Evolutionary conservation across 306 rosid genomes (phyloP).

Genomic region (Vigna unguiculata): DNA sequence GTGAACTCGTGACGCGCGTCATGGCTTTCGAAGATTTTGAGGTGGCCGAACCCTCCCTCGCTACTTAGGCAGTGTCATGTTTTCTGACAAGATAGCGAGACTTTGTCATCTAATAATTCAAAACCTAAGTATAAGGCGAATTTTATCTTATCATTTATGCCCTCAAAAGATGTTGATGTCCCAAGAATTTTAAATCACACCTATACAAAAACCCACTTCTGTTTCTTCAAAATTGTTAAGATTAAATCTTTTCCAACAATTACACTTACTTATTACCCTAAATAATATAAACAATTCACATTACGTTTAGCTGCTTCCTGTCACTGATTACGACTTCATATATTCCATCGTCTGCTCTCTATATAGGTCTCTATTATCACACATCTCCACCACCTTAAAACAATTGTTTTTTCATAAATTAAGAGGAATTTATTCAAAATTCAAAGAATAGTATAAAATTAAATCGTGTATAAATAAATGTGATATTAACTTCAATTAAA

Average conservation of each 20-base stretch:
- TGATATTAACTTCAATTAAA: no score
- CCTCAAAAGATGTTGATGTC: neutral
- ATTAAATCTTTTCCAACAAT: neutral
- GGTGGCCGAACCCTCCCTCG: neutral
- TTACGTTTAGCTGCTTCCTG: neutral
- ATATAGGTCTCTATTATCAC: neutral
- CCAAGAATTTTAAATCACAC: neutral
- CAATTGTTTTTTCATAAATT: no score
- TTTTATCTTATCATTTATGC: neutral
- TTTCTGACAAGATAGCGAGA: conserved; percentile 18
- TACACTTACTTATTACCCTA: neutral
- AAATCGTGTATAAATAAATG: no score
- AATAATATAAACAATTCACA: neutral
- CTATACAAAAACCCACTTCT: neutral
- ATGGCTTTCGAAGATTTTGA: conserved; percentile 4
- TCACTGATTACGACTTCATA: neutral
- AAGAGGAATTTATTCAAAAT: no score
- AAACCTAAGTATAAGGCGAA: neutral
- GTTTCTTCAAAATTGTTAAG: neutral
- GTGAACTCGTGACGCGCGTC: neutral
- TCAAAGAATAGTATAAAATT: no score
- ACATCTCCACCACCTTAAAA: no score
- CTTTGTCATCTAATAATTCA: neutral
- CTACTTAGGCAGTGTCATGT: neutral
- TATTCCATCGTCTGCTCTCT: neutral